Conservation (phyloP, 179 eudicot genomes). For the Beta corolliflora region DNA sequence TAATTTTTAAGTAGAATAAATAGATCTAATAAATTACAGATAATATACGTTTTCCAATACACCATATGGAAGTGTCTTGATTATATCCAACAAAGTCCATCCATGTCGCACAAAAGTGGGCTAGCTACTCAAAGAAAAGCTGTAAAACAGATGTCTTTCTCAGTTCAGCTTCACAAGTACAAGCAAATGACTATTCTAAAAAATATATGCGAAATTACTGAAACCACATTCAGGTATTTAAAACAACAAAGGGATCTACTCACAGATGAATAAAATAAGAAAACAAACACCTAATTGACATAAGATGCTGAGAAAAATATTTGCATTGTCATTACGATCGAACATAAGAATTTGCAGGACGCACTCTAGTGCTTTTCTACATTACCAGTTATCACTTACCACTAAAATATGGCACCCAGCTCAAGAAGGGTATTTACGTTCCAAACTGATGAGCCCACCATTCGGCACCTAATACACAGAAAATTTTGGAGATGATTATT, state of each 20-base stretch:
- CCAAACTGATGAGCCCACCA: slow-evolving; percentile 97
- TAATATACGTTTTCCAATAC: no score
- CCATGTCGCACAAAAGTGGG: background rate
- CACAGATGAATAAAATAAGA: background rate
- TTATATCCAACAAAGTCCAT: background rate
- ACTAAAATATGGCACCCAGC: slow-evolving; percentile 78
- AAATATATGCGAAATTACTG: background rate
- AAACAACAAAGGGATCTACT: background rate
- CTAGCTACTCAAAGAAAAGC: background rate
- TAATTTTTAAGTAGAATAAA: no score
- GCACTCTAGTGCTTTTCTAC: background rate
- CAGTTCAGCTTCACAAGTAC: background rate
- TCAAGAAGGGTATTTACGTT: slow-evolving; percentile 67
- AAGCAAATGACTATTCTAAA: background rate
- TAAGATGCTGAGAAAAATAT: background rate
- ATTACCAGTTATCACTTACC: no score
- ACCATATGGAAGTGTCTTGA: background rate
- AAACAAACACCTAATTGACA: background rate
- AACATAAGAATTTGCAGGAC: background rate
- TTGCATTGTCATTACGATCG: background rate
- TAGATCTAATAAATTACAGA: no score
- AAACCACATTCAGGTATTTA: background rate
- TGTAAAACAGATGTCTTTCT: background rate
- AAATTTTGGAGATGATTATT: slow-evolving; percentile 1
- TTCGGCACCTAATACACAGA: slow-evolving; percentile 67